These are phyloP conservation scores for Torrubiella hemipterigena DNA, from an alignment of 2,329 filamentous ascomycete species.

Conservation along the genomic window DNA sequence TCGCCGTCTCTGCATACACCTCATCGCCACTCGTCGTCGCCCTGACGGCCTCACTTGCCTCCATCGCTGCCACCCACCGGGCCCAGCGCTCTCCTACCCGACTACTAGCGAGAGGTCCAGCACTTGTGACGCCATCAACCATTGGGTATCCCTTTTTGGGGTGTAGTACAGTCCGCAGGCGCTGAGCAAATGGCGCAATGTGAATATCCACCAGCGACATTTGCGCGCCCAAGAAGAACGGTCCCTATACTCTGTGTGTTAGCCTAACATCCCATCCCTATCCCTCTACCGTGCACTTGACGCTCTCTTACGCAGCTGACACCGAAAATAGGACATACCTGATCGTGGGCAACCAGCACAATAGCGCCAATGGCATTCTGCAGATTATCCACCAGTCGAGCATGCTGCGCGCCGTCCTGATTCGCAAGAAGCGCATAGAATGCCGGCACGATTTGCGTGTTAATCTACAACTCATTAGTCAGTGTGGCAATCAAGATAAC, in stretches of 20 bases:
- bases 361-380: constrained; percentile 47
- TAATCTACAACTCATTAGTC: constrained; percentile 41
- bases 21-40: constrained; percentile 54
- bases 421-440: constrained; percentile 67
- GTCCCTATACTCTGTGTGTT: too few relatives aligned
- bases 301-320: too few relatives aligned
- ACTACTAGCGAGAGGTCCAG: too few relatives aligned
- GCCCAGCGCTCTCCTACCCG: constrained; percentile 55
- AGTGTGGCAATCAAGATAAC: constrained; percentile 1
- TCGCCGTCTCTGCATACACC: constrained; percentile 43
- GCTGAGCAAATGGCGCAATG: constrained; percentile 62
- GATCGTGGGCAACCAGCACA: constrained; percentile 33
- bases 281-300: too few relatives aligned
- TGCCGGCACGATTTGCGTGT: constrained; percentile 60
- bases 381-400: constrained; percentile 47
- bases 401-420: constrained; percentile 46
- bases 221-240: constrained; percentile 50
- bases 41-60: constrained; percentile 47
- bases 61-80: constrained; percentile 59
- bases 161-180: constrained; percentile 53
- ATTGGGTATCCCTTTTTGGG: constrained; percentile 56
- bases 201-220: constrained; percentile 60
- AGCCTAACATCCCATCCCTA: too few relatives aligned
- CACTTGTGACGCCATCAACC: too few relatives aligned
- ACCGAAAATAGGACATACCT: too few relatives aligned